Conservation (phyloP, 257 asterid genomes). For the Petunia secreta region DNA sequence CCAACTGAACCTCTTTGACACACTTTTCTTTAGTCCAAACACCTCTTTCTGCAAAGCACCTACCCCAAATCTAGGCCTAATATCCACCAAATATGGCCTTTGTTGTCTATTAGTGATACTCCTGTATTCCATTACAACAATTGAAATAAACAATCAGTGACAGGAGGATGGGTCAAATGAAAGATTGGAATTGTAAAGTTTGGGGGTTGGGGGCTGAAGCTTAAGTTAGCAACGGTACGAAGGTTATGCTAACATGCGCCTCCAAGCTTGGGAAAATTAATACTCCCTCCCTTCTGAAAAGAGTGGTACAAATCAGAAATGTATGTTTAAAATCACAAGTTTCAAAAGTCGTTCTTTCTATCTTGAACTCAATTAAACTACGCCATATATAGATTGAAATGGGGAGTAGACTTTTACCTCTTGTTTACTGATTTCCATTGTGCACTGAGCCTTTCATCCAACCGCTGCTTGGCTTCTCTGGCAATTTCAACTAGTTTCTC, state of each 20-base stretch:
- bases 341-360: too few species aligned
- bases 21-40: constrained; percentile 41
- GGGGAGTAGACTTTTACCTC: constrained; percentile 30
- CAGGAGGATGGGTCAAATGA: too few species aligned
- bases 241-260: too few species aligned
- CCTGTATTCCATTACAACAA: background rate
- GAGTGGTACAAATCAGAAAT: too few species aligned
- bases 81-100: background rate
- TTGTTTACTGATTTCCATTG: constrained; percentile 36
- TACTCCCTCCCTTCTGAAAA: too few species aligned
- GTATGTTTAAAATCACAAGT: too few species aligned
- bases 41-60: constrained; percentile 9
- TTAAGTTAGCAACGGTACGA: too few species aligned
- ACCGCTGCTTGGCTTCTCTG: constrained; percentile 58
- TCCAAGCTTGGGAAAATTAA: too few species aligned
- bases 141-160: background rate
- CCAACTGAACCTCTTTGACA: constrained; percentile 57
- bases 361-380: too few species aligned
- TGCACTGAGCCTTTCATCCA: constrained; percentile 55
- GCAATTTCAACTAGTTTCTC: constrained; percentile 36
- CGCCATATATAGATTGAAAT: too few species aligned
- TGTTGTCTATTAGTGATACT: background rate
- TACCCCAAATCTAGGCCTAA: background rate
- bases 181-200: too few species aligned
- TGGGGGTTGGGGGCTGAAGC: too few species aligned